Base-by-base conservation (phyloP, 2,329 filamentous ascomycete species). In the Colletotrichum cuscutae region DNA sequence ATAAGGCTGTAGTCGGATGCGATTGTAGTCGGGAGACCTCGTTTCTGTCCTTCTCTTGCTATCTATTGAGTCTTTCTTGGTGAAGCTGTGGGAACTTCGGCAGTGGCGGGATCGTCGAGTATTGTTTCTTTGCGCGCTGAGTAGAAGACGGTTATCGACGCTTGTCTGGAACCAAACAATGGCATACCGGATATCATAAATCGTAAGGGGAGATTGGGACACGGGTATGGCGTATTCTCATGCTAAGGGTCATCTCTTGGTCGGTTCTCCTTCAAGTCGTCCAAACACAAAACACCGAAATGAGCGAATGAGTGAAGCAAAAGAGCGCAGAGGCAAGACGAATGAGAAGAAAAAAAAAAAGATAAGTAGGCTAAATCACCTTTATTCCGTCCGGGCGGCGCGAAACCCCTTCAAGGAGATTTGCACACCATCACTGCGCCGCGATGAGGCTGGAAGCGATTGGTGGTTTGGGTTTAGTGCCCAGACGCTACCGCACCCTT, bases 391-490 rank as follows among this genome's bases (percentile, higher is more conserved):
- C 49, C 30, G 30, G 64, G 68, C 64, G 66, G 32, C 63, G 60
- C 57, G 15, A 58, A 28, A 30, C 15, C n/a, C 46, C 60, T 54
- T 12, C 24, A 60, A 68, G 58, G 58, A 68, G 65, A 68, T 68
- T 68, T 68, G 65, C 65, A 57, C 15, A 28, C 35, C 24, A 26
- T 22, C 58, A 37, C 57, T 71, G 57, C 65, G 68, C 57, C 64
- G 68, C 64, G 69, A 71, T 62, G 65, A 66, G 65, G 64, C 49
- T 63, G 42, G 19, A 28, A 42, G 15, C 46, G 30, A 52, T 32
- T 62, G 26, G 60, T 32, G 60, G 42, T 15, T 13, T 32, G 7
- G 64, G 57, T 66, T 49, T 68, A 65, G 46, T 42, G 49, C 54
- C 65, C 30, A 24, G 46, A 42, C 56, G 28, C 46, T 42, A 42